Percentiles rank a stretch among this genome's conserved stretches.
These are phyloP conservation scores for Sclerotinia minor DNA, from an alignment of 2,329 filamentous ascomycete genomes.

Conservation along the genomic window DNA sequence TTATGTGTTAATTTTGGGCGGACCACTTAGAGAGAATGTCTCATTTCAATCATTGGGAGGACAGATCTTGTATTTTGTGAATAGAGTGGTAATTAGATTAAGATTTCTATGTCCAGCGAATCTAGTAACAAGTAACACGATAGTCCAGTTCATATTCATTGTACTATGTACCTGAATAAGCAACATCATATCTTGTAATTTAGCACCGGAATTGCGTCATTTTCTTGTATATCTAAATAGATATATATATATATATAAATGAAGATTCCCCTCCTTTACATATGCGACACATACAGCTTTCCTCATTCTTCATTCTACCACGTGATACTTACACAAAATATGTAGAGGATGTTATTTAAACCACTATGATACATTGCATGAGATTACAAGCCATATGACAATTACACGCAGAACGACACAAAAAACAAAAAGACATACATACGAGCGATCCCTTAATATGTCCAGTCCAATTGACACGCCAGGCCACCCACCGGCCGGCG, in stretches of 20 bases:
- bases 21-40: neutral
- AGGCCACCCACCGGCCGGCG: too few relatives aligned
- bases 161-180: neutral
- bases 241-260: too few relatives aligned
- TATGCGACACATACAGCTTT: neutral
- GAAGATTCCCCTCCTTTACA: neutral
- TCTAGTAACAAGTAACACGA: neutral
- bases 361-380: too few relatives aligned
- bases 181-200: neutral
- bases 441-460: too few relatives aligned
- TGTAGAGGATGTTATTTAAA: neutral
- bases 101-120: neutral
- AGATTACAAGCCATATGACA: too few relatives aligned
- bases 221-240: neutral
- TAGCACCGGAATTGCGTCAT: neutral
- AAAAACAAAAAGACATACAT: too few relatives aligned
- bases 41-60: neutral
- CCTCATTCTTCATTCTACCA: neutral
- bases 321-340: neutral
- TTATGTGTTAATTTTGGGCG: too few relatives aligned
- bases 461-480: too few relatives aligned
- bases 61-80: neutral
- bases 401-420: too few relatives aligned
- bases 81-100: too few relatives aligned
- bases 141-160: neutral